These are phyloP conservation scores for Kwoniella shivajii DNA, from an alignment of 1,284 basidiomycete genomes.

Conservation along the genomic window DNA sequence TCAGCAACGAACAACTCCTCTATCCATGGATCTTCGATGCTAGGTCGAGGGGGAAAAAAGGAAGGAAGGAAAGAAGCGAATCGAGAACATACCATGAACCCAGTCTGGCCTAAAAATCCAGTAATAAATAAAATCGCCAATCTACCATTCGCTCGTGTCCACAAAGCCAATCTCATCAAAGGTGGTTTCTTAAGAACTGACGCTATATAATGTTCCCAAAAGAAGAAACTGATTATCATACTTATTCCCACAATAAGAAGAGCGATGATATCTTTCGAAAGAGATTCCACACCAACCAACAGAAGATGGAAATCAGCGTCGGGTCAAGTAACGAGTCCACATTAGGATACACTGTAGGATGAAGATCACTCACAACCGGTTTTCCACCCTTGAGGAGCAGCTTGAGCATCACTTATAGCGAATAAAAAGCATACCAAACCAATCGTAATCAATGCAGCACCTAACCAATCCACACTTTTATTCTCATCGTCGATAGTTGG, in stretches of 20 bases:
- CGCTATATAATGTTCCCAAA: slow-evolving; percentile 62
- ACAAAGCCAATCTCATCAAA: slow-evolving; percentile 33
- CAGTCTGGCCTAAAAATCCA: slow-evolving; percentile 69
- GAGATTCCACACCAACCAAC: too few species aligned
- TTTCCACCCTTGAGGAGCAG: slow-evolving; percentile 27
- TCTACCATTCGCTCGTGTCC: slow-evolving; percentile 62
- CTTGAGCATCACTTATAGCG: slow-evolving; percentile 30
- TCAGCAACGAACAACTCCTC: too few species aligned
- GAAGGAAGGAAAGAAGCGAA: neutral
- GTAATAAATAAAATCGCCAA: slow-evolving; percentile 68
- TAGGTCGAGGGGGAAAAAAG: too few species aligned
- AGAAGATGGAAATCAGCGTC: too few species aligned
- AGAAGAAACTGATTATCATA: slow-evolving; percentile 64
- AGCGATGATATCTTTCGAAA: slow-evolving; percentile 54
- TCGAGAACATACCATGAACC: slow-evolving; percentile 57
- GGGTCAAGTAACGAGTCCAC: too few species aligned
- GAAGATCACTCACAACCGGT: slow-evolving; percentile 32
- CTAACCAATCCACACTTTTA: slow-evolving; percentile 35
- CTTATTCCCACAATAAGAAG: slow-evolving; percentile 67
- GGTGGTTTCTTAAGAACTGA: slow-evolving; percentile 42
- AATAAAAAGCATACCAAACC: slow-evolving; percentile 33
- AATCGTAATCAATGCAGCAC: slow-evolving; percentile 29
- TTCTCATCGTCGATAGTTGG: slow-evolving; percentile 55
- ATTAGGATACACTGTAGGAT: too few species aligned
- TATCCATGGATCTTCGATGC: too few species aligned